phyloP scores from a whole-genome alignment of 768 basidiomycete species.

The Lentinus tigrinus region DNA sequence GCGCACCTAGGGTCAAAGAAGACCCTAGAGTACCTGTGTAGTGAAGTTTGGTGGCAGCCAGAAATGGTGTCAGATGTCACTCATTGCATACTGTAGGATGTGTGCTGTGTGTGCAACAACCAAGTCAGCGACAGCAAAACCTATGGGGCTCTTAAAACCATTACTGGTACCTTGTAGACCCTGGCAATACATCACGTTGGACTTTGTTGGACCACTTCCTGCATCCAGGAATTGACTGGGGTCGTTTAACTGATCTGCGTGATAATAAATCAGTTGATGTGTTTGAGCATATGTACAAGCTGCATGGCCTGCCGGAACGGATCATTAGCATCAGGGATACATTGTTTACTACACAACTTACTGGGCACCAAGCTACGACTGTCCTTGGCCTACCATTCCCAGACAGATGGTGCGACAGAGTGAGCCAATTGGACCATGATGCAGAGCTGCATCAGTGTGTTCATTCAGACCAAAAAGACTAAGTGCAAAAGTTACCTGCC shows the following conservation, averaged over 20 bases:
- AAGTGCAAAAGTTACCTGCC: constrained; percentile 28
- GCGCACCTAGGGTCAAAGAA: background rate
- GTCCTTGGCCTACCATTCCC: constrained; percentile 43
- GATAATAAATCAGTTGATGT: background rate
- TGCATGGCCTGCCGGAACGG: constrained; percentile 36
- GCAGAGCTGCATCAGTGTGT: constrained; percentile 31
- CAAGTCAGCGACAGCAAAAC: background rate
- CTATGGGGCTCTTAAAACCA: background rate
- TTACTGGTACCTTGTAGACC: background rate
- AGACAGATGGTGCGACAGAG: constrained; percentile 42
- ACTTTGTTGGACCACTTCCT: background rate
- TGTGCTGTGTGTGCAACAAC: background rate
- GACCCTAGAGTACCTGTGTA: background rate
- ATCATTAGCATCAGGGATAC: constrained; percentile 43
- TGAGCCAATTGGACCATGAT: constrained; percentile 31
- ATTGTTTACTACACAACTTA: constrained; percentile 38
- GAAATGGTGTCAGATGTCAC: background rate
- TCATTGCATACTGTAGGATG: background rate
- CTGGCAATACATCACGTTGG: background rate
- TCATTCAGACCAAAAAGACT: constrained; percentile 30
- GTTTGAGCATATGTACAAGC: background rate
- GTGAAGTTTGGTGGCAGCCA: background rate
- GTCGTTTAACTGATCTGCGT: background rate
- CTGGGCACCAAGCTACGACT: constrained; percentile 32
- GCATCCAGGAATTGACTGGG: background rate